These are phyloP conservation scores for Claviceps purpurea DNA, from an alignment of 2,329 filamentous ascomycete species.

Conservation along the genomic window DNA sequence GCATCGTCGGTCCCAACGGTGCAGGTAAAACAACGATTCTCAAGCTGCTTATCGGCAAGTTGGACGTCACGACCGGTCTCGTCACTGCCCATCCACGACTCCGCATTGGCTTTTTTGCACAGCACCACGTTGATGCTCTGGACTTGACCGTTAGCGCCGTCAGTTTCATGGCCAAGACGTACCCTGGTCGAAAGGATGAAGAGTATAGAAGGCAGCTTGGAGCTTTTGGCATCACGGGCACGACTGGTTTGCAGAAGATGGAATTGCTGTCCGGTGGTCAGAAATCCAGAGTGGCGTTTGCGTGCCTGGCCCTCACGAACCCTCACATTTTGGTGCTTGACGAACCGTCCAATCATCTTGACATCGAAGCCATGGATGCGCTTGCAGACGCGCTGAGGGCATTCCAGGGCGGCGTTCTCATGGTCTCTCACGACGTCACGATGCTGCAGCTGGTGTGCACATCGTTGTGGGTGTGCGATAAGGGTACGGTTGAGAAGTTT, in stretches of 20 bases:
- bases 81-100: slow-evolving; percentile 83
- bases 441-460: slow-evolving; percentile 96
- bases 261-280: slow-evolving; percentile 87
- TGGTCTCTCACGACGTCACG: slow-evolving; percentile 98
- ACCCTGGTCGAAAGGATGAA: slow-evolving; percentile 84
- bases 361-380: slow-evolving; percentile 99
- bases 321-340: slow-evolving; percentile 96
- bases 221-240: slow-evolving; percentile 81
- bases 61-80: slow-evolving; percentile 61
- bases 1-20: slow-evolving; percentile 98
- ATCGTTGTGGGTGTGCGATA: slow-evolving; percentile 91
- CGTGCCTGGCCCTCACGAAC: slow-evolving; percentile 85
- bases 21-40: slow-evolving; percentile 98
- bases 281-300: slow-evolving; percentile 95
- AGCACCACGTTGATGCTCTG: slow-evolving; percentile 94
- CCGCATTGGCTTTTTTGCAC: slow-evolving; percentile 90
- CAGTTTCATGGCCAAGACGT: slow-evolving; percentile 88
- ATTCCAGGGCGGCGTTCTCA: slow-evolving; percentile 90
- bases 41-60: slow-evolving; percentile 85
- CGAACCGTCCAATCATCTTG: slow-evolving; percentile 95
- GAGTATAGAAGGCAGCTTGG: slow-evolving; percentile 93
- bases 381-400: slow-evolving; percentile 68
- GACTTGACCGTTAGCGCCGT: slow-evolving; percentile 84
- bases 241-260: slow-evolving; percentile 95
- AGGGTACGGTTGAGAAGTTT: slow-evolving; percentile 91